These are phyloP conservation scores for Zasmidium cellare DNA, from an alignment of 2,329 filamentous ascomycete species.

Conservation along the genomic window DNA sequence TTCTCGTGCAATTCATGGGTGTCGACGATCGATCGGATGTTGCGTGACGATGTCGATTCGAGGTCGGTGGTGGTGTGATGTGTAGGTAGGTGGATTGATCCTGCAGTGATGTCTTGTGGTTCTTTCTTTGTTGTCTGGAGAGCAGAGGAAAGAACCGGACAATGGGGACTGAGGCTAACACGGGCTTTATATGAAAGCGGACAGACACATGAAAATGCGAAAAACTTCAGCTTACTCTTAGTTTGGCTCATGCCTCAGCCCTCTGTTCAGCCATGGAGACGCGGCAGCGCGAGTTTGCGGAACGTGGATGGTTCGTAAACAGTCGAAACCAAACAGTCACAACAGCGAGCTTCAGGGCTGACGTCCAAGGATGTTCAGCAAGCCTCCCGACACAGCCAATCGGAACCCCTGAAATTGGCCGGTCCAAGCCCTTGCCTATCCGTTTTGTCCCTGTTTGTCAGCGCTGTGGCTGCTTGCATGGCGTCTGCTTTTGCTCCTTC, in stretches of 20 bases:
- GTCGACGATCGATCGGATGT: not conserved
- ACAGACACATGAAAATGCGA: not conserved
- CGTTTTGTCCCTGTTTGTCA: not conserved
- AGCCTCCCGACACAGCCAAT: slow-evolving; percentile 1
- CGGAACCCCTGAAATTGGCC: not conserved
- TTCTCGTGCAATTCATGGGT: slow-evolving; percentile 30
- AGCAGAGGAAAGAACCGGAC: slow-evolving; percentile 1
- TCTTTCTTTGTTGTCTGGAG: not conserved
- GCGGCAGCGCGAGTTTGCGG: not conserved
- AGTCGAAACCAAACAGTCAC: not conserved
- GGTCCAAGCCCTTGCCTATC: not conserved
- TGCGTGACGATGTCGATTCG: too few relatives aligned
- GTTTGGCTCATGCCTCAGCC: not conserved
- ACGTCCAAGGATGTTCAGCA: too few relatives aligned
- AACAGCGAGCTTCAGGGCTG: not conserved
- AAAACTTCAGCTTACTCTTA: not conserved
- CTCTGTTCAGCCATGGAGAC: not conserved
- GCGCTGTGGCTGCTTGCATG: not conserved
- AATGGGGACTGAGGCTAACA: slow-evolving; percentile 6
- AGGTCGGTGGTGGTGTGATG: slow-evolving; percentile 7
- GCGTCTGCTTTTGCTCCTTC: not conserved
- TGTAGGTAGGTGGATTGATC: not conserved
- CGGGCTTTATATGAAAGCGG: slow-evolving; percentile 4
- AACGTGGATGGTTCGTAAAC: not conserved
- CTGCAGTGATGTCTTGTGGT: too few relatives aligned